Evolutionary conservation across 768 basidiomycete genomes (phyloP).

Genomic region (Lactifluus volemus): DNA sequence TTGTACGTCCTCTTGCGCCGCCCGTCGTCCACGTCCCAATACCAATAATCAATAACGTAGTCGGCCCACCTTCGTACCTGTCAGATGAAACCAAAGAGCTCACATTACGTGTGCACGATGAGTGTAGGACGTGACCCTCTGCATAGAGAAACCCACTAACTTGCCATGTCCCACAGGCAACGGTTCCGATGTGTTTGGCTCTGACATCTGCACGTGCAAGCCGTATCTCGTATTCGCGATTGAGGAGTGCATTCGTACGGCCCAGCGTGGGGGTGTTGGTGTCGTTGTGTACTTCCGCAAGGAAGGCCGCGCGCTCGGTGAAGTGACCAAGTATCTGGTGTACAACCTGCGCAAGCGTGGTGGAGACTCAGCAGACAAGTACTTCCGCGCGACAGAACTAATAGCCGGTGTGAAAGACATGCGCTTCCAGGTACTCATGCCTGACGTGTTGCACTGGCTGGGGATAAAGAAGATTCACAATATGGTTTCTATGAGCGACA

Average conservation of each 20-base stretch:
- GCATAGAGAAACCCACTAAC: neutral
- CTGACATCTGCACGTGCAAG: conserved; percentile 88
- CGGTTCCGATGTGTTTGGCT: conserved; percentile 94
- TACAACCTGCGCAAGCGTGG: conserved; percentile 95
- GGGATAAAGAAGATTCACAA: conserved; percentile 85
- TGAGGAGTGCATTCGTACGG: conserved; percentile 82
- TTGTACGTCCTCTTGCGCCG: conserved; percentile 37
- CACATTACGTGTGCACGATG: conserved; percentile 87
- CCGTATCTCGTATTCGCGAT: conserved; percentile 91
- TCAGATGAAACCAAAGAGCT: conserved; percentile 70
- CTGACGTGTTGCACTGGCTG: conserved; percentile 92
- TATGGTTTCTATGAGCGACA: conserved; percentile 88
- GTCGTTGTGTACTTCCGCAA: conserved; percentile 92
- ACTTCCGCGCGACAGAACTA: conserved; percentile 89
- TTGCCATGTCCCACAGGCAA: conserved; percentile 45
- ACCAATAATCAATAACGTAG: conserved; percentile 29
- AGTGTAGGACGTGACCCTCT: conserved; percentile 47
- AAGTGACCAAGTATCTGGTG: conserved; percentile 92
- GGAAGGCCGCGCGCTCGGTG: conserved; percentile 87
- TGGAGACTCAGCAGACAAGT: conserved; percentile 86
- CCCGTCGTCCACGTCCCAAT: neutral
- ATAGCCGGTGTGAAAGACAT: conserved; percentile 94
- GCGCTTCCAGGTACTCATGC: conserved; percentile 95
- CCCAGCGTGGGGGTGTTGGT: conserved; percentile 81
- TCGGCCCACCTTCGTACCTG: conserved; percentile 76